Evolutionary conservation across 2,329 filamentous ascomycete genomes (phyloP).

Genomic region (Bipolaris cookei): DNA sequence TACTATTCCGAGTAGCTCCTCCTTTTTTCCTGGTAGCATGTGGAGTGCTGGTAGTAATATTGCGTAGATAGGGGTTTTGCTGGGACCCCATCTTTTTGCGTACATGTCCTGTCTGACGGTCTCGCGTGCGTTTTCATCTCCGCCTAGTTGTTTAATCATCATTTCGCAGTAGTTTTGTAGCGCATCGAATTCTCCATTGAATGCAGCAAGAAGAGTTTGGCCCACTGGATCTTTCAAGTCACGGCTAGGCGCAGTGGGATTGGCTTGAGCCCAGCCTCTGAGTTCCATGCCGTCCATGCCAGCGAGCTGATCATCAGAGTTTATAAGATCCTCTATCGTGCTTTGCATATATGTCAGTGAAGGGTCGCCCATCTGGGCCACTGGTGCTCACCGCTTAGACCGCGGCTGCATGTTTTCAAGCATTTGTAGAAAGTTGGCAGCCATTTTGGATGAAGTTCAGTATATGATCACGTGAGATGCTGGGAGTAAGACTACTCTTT

Average conservation of each 20-base stretch:
- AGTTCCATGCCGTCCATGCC: slow-evolving; percentile 26
- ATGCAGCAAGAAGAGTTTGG: slow-evolving; percentile 11
- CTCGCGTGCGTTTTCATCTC: slow-evolving; percentile 9
- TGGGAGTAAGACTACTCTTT: neutral
- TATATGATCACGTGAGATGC: neutral
- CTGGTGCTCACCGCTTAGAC: slow-evolving; percentile 5
- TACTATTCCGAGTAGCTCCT: slow-evolving; percentile 11
- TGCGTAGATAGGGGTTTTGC: slow-evolving; percentile 17
- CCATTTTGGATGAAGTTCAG: slow-evolving; percentile 11
- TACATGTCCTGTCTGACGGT: slow-evolving; percentile 17
- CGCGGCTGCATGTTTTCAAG: slow-evolving; percentile 21
- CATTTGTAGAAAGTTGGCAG: slow-evolving; percentile 22
- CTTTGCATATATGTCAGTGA: slow-evolving; percentile 3
- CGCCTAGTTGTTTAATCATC: slow-evolving; percentile 10
- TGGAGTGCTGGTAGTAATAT: slow-evolving; percentile 18
- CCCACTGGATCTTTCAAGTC: slow-evolving; percentile 22
- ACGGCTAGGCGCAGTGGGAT: slow-evolving; percentile 16
- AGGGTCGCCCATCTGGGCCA: neutral
- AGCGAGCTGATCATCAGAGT: slow-evolving; percentile 18
- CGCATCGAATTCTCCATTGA: slow-evolving; percentile 4
- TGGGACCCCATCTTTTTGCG: slow-evolving; percentile 21
- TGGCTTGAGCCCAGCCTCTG: slow-evolving; percentile 17
- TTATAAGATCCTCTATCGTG: slow-evolving; percentile 14
- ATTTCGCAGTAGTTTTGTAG: slow-evolving; percentile 9
- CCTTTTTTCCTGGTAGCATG: slow-evolving; percentile 5